Evolutionary conservation across 1,139 yeast species (phyloP).

Genomic region (Hansenula sp.): DNA sequence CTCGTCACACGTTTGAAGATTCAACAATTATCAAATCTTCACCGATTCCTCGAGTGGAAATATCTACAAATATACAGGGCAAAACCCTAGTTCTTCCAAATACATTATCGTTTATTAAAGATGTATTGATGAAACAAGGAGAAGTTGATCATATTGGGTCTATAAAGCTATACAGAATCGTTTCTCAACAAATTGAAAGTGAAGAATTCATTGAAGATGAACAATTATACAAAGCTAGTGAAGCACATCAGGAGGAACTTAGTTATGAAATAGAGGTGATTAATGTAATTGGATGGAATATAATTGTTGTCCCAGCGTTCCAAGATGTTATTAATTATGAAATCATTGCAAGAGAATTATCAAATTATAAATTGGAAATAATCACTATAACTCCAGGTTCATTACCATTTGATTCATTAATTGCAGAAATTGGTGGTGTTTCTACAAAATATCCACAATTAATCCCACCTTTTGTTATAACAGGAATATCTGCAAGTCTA

Average conservation of each 20-base stretch:
- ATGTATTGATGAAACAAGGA: slow-evolving; percentile 3
- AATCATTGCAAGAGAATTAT: slow-evolving; percentile 19
- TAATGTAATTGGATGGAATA: slow-evolving; percentile 13
- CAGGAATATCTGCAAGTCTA: slow-evolving; percentile 47
- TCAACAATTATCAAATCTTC: slow-evolving; percentile 14
- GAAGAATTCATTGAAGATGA: slow-evolving; percentile 52
- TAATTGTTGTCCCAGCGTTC: slow-evolving; percentile 14
- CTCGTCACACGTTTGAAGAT: slow-evolving; percentile 42
- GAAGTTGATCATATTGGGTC: neutral
- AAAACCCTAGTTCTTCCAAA: slow-evolving; percentile 10
- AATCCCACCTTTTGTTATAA: slow-evolving; percentile 51
- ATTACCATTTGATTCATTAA: slow-evolving; percentile 10
- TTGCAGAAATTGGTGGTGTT: slow-evolving; percentile 6
- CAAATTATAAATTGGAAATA: slow-evolving; percentile 8
- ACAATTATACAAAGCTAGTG: slow-evolving; percentile 42
- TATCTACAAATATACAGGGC: neutral
- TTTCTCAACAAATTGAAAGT: neutral
- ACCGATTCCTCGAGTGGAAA: slow-evolving; percentile 1
- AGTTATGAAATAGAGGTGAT: slow-evolving; percentile 21
- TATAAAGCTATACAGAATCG: neutral
- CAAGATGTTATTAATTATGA: slow-evolving; percentile 23
- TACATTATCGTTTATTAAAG: slow-evolving; percentile 10
- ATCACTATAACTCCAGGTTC: slow-evolving; percentile 17
- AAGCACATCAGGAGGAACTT: slow-evolving; percentile 9
- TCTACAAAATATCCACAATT: slow-evolving; percentile 18